Base-by-base conservation (phyloP, 495 filamentous ascomycete species). In the Aspergillus hancockii region DNA sequence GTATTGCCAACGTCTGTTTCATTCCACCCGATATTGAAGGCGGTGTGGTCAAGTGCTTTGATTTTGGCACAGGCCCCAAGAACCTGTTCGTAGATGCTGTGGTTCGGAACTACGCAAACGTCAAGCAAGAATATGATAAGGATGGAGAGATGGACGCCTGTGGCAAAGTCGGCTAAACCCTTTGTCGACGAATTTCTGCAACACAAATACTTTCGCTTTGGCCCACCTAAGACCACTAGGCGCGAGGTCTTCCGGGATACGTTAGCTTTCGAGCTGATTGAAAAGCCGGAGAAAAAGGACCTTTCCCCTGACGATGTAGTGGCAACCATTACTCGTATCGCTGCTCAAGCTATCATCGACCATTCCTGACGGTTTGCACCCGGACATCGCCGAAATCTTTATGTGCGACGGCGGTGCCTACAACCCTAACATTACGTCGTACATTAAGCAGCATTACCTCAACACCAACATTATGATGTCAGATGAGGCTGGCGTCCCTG, bases 1-100 rank as follows among this genome's bases (percentile, higher is more conserved):
- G 82, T 8, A 85, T 85, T 41, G 81, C 78, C 38, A 85, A 85
- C 61, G 79, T 85, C 25, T 85, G 80, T 69, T 84, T 85, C 63
- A 82, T 85, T 21, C 81, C 81, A 3, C 78, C 84, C 0, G 81
- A 84, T 41, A 72, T 55, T 9, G 68, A 80, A 31, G 79, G 79
- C 18, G 75, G 77, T 21, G 65, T 80, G 16, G 71, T 79, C 19
- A 73, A 69, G 46, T 75, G 71, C 49, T 81, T 76, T 62, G 81
- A 84, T 62, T 85, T 82, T 54, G 83, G 85, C 64, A 75, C 74
- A 19, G 72, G 74, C 28, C 74, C 74, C 16, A 73, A 72, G 14
- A 78, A 77, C 46, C 67, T 78, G 9, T 75, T 74, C 54, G 76
- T 77, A 34, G 71, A 78, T 45, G 74, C 71, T 3, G 67, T 66